phyloP scores from a whole-genome alignment of 129 eudicot genomes.

The Heracleum sosnowskyi region DNA sequence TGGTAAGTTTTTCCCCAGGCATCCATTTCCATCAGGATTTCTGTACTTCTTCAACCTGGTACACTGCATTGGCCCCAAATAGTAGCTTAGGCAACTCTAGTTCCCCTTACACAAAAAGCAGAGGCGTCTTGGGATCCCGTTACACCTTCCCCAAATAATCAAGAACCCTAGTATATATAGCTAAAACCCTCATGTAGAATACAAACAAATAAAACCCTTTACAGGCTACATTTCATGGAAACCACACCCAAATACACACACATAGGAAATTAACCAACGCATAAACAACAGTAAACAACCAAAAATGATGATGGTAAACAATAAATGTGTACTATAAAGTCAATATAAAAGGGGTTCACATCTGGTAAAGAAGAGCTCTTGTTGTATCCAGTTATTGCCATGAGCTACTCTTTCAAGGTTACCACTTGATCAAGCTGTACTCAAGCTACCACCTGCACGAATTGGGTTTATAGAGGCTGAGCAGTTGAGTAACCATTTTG shows the following conservation, averaged over 20 bases:
- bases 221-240: neutral
- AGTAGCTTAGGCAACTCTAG: constrained; percentile 28
- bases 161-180: neutral
- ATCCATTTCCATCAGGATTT: constrained; percentile 42
- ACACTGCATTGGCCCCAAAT: constrained; percentile 68
- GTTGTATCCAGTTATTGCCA: no score
- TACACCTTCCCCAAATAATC: constrained; percentile 17
- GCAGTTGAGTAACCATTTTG: no score
- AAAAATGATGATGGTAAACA: no score
- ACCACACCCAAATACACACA: neutral
- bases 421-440: no score
- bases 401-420: no score
- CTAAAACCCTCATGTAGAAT: neutral
- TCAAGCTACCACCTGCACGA: no score
- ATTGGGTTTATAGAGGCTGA: no score
- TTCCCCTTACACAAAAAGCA: constrained; percentile 3
- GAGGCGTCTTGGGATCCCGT: constrained; percentile 29
- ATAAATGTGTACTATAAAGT: no score
- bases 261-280: neutral
- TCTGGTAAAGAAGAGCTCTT: no score
- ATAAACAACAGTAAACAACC: neutral
- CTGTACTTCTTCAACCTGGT: constrained; percentile 56
- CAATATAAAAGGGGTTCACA: no score
- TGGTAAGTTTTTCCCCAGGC: constrained; percentile 60
- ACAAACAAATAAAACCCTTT: neutral